Base-by-base conservation (phyloP, 2,329 filamentous ascomycete species). In the Calonectria pseudoreteaudii region DNA sequence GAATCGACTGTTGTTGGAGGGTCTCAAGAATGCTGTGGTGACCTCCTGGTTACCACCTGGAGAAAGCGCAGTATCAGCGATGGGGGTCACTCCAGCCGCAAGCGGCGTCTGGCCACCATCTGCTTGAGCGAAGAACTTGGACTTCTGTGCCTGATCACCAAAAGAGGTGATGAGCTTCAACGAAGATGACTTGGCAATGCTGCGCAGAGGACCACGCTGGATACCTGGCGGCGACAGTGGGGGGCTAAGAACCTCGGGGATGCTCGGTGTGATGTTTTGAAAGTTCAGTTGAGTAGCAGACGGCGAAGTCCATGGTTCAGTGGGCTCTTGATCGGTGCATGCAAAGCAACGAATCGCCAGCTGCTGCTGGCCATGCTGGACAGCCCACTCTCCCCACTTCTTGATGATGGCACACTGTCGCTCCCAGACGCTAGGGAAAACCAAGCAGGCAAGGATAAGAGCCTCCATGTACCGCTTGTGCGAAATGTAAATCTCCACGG, bases 401-500 rank as follows among this genome's bases (percentile, higher is more conserved):
- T 95, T 92, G 75, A 98, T 92, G 62, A 99, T 91, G 79, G 94
- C 94, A 16, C 94, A 93, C 83, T 98, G 95, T 38, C 96, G 91
- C 80, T 97, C 94, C 97, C 97, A 99, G 74, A 98, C 96, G 0
- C 90, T 87, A 0, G 96, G 95, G 80, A 93, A 95, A 31, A 94
- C 90, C 16, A 98, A 88, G 80, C 95, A 97, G 0, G 95, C 94
- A 76, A 99, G 89, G 18, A 99, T 90, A 38, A 98, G 89, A 2
- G 97, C 96, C 85, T 99, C 97, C 93, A 99, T 94, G 83, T 93
- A 98, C 80, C 93, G 93, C 83, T 93, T 95, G 77, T 97, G 95
- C 14, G 96, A 98, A 38, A 98, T 92, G 80, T 99, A 99, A 36
- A 98, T 94, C 84, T 99, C 97, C 73, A 99, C 96, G 0, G 97